A percentile compares a stretch with the other conserved stretches of the same genome.
These are phyloP conservation scores for Kurtzmaniella quercitrusa DNA, from an alignment of 1,139 yeast species.

Conservation along the genomic window DNA sequence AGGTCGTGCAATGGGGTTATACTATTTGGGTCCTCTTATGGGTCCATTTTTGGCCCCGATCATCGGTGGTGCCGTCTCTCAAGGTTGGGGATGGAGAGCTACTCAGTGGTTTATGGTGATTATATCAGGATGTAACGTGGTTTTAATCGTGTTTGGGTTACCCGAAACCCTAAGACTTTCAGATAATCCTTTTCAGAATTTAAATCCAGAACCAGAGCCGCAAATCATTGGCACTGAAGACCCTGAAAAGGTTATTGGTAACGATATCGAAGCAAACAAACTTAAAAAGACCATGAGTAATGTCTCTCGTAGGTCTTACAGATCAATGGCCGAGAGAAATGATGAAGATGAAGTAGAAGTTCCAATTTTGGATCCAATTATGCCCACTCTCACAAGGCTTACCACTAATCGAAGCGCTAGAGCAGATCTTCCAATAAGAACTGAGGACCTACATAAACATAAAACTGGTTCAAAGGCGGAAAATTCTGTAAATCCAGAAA, in stretches of 20 bases:
- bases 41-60: constrained; percentile 84
- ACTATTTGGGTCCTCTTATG: constrained; percentile 74
- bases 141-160: constrained; percentile 49
- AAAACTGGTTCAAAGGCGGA: background rate
- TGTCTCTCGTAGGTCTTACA: constrained; percentile 11
- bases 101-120: constrained; percentile 84
- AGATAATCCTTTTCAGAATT: constrained; percentile 23
- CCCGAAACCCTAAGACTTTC: constrained; percentile 74
- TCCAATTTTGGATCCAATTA: constrained; percentile 31
- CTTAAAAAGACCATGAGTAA: constrained; percentile 18
- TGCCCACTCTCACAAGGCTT: constrained; percentile 35
- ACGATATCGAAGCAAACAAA: background rate
- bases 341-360: constrained; percentile 19
- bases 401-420: constrained; percentile 29
- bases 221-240: constrained; percentile 4
- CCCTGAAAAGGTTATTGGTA: constrained; percentile 10
- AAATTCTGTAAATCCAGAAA: background rate
- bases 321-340: constrained; percentile 3
- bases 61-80: constrained; percentile 71
- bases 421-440: constrained; percentile 3
- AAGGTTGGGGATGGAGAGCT: constrained; percentile 82
- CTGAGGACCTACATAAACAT: background rate
- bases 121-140: constrained; percentile 51
- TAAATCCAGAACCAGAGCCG: background rate
- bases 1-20: constrained; percentile 78